Base-by-base conservation (phyloP, 2,329 filamentous ascomycete genomes). In the Hymenoscyphus infarciens region DNA sequence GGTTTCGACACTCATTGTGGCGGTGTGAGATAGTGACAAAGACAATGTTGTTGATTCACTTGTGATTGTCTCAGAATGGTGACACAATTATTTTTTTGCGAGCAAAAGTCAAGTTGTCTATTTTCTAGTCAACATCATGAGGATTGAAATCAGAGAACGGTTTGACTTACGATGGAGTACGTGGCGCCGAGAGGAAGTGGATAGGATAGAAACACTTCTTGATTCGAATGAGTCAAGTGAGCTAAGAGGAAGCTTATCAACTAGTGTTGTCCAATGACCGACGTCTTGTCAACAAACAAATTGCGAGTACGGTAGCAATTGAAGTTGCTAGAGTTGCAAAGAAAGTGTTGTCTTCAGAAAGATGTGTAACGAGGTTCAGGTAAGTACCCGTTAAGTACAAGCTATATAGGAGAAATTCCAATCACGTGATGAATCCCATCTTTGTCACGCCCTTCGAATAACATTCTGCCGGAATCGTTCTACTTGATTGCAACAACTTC, bases 1-100 rank as follows among this genome's bases (percentile, higher is more conserved):
- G 13, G 60, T 69, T 49, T 69, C 68, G 5, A 67, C 66, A 55
- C 60, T 64, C 68, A 70, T 70, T 45, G 35, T 64, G 58, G 54
- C 60, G 53, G 55, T 61, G 58, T 25, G 52, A 42, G 13, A 55
- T 15, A 5, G 19, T 7, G 35, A 55, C 33, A 25, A 10, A n/a
- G 22, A n/a, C n/a, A n/a, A n/a, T n/a, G n/a, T 13, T 6, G n/a
- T 59, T 29, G 8, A 27, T 59, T 59, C 19, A 52, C 38, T 31
- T 57, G n/a, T 15, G 33, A 39, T 16, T 38, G 4, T 22, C n/a
- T 16, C 3, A n/a, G 29, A 5, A 16, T n/a, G 56, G n/a, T 57
- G 33, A 49, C n/a, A 49, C 42, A 49, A 49, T 49, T 1, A 1
- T 22, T 49, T 22, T 22, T 10, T 22, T 11, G 5, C 42, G 8